These are phyloP conservation scores for Rosa multiflora DNA, from an alignment of 306 rosid genomes.

Conservation along the genomic window DNA sequence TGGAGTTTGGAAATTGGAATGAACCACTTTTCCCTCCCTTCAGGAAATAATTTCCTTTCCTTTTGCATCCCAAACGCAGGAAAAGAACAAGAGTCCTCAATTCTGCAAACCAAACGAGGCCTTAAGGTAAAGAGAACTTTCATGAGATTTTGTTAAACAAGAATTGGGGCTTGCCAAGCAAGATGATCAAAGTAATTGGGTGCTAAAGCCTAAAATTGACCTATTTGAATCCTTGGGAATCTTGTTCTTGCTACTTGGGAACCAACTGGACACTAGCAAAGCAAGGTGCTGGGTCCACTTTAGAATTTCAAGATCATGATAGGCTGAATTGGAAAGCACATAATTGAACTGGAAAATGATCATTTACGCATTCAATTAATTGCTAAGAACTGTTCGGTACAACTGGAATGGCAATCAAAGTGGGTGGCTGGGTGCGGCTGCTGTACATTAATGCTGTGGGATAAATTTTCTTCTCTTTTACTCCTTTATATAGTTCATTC, in stretches of 20 bases:
- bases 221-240: neutral
- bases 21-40: too few relatives aligned
- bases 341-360: neutral
- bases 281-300: constrained; percentile 7
- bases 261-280: neutral
- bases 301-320: neutral
- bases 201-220: neutral
- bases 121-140: neutral
- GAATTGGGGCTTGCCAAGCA: neutral
- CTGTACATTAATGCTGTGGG: neutral
- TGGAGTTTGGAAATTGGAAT: too few relatives aligned
- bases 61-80: too few relatives aligned
- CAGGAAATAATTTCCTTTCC: too few relatives aligned
- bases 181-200: neutral
- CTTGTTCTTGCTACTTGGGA: constrained; percentile 2
- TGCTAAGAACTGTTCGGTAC: neutral
- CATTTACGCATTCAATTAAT: neutral
- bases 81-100: too few relatives aligned
- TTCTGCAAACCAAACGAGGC: too few relatives aligned
- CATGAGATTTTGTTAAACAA: neutral
- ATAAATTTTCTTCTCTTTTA: neutral
- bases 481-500: constrained; percentile 1
- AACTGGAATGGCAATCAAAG: neutral
- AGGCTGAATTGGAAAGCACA: neutral
- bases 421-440: neutral